Base-by-base conservation (phyloP, 1,284 basidiomycete species). In the Ceratobasidium sp. region DNA sequence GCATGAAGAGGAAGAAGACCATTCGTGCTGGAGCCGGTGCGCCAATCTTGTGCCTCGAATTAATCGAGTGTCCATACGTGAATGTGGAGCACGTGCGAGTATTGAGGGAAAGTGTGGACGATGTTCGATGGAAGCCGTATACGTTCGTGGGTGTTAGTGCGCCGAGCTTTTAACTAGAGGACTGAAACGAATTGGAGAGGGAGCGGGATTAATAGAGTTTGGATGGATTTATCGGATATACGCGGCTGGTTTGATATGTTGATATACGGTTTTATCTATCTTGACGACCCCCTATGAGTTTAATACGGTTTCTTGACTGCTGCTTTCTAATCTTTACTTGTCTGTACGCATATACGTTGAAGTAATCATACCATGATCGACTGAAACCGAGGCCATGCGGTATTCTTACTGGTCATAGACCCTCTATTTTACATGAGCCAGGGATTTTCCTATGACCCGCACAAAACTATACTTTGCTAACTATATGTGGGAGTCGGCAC, bases 21-120 rank as follows among this genome's bases (percentile, higher is more conserved):
- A n/a, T 63, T 15, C 41, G 60, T n/a, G 67, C 51, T 27, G 67
- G 67, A 24, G 54, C 54, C n/a, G 67, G 67, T 19, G 27, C 67
- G 15, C 67, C 67, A 11, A 60, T 71, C 24, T 45, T 71, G 22
- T 47, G 44, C 54, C 67, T 71, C 54, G 67, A 71, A 44, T 51
- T 71, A 17, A 8, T 71, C 29, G 67, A 71, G 51, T 71, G 67
- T 50, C 67, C 67, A 45, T 71, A 59, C 45, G 67, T 71, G 67
- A 57, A 17, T 9, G 67, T 45, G 17, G 67, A 71, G 22, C 67
- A 71, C 50, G 56, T 71, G 17, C 54, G 67, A 22, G 56, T 33
- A 17, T 45, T 71, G n/a, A 54, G 67, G 24, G 67, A 71, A 17
- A 71, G 53, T 27, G 67, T 71, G 54, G 67, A 71, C 36, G 67